Evolutionary conservation across 768 basidiomycete genomes (phyloP).

Genomic region (Xerocomellus chrysenteron): DNA sequence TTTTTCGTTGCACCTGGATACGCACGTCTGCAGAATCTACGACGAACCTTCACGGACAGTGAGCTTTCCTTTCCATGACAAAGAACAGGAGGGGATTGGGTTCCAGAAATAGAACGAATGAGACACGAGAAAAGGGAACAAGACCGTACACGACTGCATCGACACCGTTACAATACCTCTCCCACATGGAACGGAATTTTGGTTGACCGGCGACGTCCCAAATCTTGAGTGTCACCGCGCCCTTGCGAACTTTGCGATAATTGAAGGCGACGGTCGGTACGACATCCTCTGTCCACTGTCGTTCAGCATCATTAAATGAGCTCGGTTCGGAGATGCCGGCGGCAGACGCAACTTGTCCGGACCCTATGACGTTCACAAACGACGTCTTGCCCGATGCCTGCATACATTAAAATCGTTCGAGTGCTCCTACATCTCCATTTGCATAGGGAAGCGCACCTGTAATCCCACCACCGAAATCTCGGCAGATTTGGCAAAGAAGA

Average conservation of each 20-base stretch:
- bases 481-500: slow-evolving; percentile 86
- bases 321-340: background rate
- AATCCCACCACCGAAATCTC: slow-evolving; percentile 92
- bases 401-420: background rate
- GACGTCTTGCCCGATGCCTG: slow-evolving; percentile 95
- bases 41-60: slow-evolving; percentile 65
- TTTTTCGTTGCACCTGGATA: slow-evolving; percentile 7
- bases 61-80: slow-evolving; percentile 12
- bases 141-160: slow-evolving; percentile 83
- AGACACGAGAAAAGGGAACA: background rate
- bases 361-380: slow-evolving; percentile 87
- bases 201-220: slow-evolving; percentile 98
- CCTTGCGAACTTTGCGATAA: slow-evolving; percentile 82
- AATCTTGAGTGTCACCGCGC: slow-evolving; percentile 87
- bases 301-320: background rate
- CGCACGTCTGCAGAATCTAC: slow-evolving; percentile 87
- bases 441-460: slow-evolving; percentile 48
- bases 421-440: background rate
- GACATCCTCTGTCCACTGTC: slow-evolving; percentile 93
- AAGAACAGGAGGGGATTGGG: background rate
- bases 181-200: slow-evolving; percentile 95
- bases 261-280: slow-evolving; percentile 95
- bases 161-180: slow-evolving; percentile 89
- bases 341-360: slow-evolving; percentile 55
- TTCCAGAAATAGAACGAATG: background rate